Conservation (phyloP, 108 stramenopile genomes). For the Mediolabrus comicus region DNA sequence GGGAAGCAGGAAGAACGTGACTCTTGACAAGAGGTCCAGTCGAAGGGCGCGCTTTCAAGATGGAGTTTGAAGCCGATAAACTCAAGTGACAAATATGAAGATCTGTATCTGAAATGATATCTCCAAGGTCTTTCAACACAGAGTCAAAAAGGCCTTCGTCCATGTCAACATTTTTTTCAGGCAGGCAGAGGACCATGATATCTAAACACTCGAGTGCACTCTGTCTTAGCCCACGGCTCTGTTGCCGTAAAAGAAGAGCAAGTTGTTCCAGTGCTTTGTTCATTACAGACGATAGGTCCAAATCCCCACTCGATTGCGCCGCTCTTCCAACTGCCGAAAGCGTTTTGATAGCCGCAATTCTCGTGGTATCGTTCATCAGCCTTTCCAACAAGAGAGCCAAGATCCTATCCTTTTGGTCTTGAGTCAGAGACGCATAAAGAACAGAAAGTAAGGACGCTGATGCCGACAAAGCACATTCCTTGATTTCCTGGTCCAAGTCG, state of each 20-base stretch:
- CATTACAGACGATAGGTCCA: constrained; percentile 82
- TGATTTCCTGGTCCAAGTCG: constrained; percentile 98
- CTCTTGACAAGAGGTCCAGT: constrained; percentile 55
- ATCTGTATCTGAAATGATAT: constrained; percentile 86
- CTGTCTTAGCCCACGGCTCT: constrained; percentile 86
- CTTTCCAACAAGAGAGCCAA: constrained; percentile 82
- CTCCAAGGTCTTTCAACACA: constrained; percentile 75
- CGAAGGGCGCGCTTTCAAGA: constrained; percentile 65
- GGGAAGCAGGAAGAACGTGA: constrained; percentile 70
- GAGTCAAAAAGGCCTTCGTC: constrained; percentile 59
- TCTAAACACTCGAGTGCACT: constrained; percentile 77
- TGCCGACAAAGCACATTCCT: constrained; percentile 86
- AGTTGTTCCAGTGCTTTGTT: constrained; percentile 74
- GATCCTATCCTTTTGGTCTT: constrained; percentile 57
- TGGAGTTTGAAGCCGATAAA: constrained; percentile 62
- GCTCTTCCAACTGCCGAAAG: constrained; percentile 67
- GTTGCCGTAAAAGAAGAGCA: constrained; percentile 84
- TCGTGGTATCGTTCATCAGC: constrained; percentile 93
- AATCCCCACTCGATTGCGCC: constrained; percentile 32
- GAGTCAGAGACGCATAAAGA: constrained; percentile 55
- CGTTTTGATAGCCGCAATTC: constrained; percentile 91
- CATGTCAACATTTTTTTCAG: constrained; percentile 9
- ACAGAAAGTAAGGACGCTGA: constrained; percentile 59
- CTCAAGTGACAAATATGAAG: constrained; percentile 90
- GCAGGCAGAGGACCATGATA: constrained; percentile 65